Percentiles rank a stretch among this genome's conserved stretches.
Evolutionary conservation across 2,329 filamentous ascomycete genomes (phyloP).

Genomic region (Plenodomus lindquistii): DNA sequence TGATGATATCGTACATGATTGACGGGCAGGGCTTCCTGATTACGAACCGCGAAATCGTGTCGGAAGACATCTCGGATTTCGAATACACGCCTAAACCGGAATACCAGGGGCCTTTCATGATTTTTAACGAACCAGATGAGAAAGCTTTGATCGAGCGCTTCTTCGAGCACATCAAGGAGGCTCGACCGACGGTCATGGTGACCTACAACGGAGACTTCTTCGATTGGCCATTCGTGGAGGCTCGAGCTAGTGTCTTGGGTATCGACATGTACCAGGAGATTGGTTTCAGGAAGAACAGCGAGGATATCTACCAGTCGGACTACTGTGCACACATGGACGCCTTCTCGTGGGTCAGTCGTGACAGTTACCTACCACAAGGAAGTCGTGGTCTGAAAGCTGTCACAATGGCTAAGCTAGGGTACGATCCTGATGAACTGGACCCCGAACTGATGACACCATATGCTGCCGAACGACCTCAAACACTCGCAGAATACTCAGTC

Average conservation of each 20-base stretch:
- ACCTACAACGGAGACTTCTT: slow-evolving; percentile 99
- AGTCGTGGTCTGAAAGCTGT: slow-evolving; percentile 97
- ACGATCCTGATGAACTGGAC: slow-evolving; percentile 96
- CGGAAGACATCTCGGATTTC: slow-evolving; percentile 95
- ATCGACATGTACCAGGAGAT: slow-evolving; percentile 99
- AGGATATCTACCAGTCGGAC: slow-evolving; percentile 95
- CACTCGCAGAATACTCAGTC: slow-evolving; percentile 94
- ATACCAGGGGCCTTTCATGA: slow-evolving; percentile 92
- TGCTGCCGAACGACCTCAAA: slow-evolving; percentile 87
- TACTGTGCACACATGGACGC: slow-evolving; percentile 99
- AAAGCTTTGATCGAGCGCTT: slow-evolving; percentile 86
- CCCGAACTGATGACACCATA: slow-evolving; percentile 94
- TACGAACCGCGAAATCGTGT: slow-evolving; percentile 96
- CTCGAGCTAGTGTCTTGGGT: slow-evolving; percentile 86
- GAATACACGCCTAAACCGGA: slow-evolving; percentile 98
- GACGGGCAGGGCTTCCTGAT: slow-evolving; percentile 97
- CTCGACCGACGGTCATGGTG: slow-evolving; percentile 91
- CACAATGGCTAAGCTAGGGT: slow-evolving; percentile 95
- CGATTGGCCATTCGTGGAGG: slow-evolving; percentile 99
- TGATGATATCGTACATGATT: slow-evolving; percentile 99
- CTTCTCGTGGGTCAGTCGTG: slow-evolving; percentile 98
- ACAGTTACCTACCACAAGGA: slow-evolving; percentile 95
- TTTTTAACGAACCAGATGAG: slow-evolving; percentile 97
- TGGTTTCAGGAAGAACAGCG: slow-evolving; percentile 90
- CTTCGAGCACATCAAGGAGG: slow-evolving; percentile 94